A percentile compares a stretch with the other conserved stretches of the same genome.
Conservation (phyloP, 768 basidiomycete species). For the Auriculariales sp. region DNA sequence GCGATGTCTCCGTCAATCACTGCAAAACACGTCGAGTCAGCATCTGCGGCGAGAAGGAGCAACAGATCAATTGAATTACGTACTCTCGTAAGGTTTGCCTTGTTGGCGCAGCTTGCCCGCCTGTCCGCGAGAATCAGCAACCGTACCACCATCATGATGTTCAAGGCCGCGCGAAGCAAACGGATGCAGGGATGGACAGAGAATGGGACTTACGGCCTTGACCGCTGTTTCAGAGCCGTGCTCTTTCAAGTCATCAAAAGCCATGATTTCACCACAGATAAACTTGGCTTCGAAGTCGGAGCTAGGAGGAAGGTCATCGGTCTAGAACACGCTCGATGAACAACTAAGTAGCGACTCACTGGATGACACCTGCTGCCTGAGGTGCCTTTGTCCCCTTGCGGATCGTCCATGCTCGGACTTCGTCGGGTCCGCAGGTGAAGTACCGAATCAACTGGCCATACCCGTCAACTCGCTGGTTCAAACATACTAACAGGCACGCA, state of each 20-base stretch:
- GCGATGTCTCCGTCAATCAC: slow-evolving; percentile 86
- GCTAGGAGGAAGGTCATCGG: slow-evolving; percentile 22
- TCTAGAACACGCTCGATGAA: not conserved
- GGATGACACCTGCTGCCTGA: slow-evolving; percentile 95
- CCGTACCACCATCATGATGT: not conserved
- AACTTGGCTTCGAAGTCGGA: slow-evolving; percentile 98
- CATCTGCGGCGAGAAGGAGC: not conserved
- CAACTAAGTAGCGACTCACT: slow-evolving; percentile 34
- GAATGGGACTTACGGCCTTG: slow-evolving; percentile 46
- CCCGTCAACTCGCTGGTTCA: not conserved
- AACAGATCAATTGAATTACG: slow-evolving; percentile 16
- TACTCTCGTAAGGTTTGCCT: slow-evolving; percentile 93
- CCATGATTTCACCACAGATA: slow-evolving; percentile 95
- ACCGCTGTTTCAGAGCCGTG: slow-evolving; percentile 81
- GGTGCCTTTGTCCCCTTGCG: slow-evolving; percentile 88
- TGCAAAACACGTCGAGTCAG: slow-evolving; percentile 14
- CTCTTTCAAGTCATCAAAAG: slow-evolving; percentile 79
- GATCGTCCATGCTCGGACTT: slow-evolving; percentile 98
- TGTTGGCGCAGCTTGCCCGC: slow-evolving; percentile 88
- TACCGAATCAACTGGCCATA: slow-evolving; percentile 71
- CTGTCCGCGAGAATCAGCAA: slow-evolving; percentile 2
- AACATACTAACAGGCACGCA: not conserved
- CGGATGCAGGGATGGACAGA: not conserved
- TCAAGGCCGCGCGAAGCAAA: not conserved
- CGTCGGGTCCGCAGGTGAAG: slow-evolving; percentile 94